Base-by-base conservation (phyloP, 495 filamentous ascomycete genomes). In the Opeltia flavorubescens region DNA sequence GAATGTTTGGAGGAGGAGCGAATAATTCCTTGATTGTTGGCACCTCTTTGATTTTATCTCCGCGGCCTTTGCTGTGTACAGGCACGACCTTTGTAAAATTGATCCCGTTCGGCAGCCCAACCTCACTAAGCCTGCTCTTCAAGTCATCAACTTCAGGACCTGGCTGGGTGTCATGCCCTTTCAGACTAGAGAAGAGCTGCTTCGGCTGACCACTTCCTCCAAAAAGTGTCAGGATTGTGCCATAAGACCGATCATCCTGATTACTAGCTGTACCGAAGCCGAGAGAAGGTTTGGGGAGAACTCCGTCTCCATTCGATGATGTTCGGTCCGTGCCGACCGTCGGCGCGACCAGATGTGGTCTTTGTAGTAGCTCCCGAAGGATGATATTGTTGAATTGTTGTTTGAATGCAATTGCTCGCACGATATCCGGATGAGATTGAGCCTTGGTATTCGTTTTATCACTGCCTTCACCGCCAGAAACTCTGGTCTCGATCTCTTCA, bases 151-250 rank as follows among this genome's bases (percentile, higher is more conserved):
- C 25, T 35, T 20, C 21, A n/a, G 18, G 63, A 44, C 11, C 56
- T 54, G 33, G 65, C 57, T 38, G 61, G 62, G 44, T 60, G 51
- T 3, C 73, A 23, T 17, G 65, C 50, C 74, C 74, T 51, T 82
- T 81, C 23, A 88, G 63, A 61, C 87, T 93, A 12, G 87, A 87
- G 61, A 87, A 94, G 13, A 94, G 68, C 45, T 89, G 85, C 53
- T 78, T 83, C 12, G 80, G 69, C 27, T 75, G 77, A 25, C 76
- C 72, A n/a, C 79, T 78, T 41, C 79, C 78, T 28, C 78, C 80
- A 44, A 76, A 81, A 1, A 91, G 66, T 0, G 83, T 86, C 50
- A 94, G 63, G 1, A 86, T 80, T 21, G 75, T 61, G 36, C 74
- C 74, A 28, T 71, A 17, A 4, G 25, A 5, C n/a, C 17, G 35